These are phyloP conservation scores for Cryptosporidium ubiquitum DNA, from an alignment of 169 alveolate species.

Conservation along the genomic window DNA sequence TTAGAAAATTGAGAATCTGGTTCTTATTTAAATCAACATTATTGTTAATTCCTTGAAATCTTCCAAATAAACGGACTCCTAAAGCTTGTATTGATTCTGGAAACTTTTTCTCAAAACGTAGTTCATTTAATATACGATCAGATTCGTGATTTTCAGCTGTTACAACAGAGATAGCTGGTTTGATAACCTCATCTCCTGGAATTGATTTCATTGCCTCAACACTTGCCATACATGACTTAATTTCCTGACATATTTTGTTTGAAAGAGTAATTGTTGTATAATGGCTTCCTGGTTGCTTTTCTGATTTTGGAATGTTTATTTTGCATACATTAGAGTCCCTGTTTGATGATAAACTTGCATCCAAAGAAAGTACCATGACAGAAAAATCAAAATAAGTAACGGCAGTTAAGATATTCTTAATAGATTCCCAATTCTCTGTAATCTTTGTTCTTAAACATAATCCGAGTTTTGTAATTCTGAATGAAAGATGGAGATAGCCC, in stretches of 20 bases:
- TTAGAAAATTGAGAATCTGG: not conserved
- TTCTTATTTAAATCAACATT: constrained; percentile 13
- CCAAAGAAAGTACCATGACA: constrained; percentile 11
- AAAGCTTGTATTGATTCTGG: constrained; percentile 21
- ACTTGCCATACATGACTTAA: constrained; percentile 32
- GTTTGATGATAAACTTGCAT: not conserved
- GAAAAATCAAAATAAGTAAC: constrained; percentile 61
- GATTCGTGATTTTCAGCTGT: constrained; percentile 71
- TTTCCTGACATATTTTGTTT: not conserved
- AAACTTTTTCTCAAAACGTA: not conserved
- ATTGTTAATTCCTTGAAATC: constrained; percentile 37
- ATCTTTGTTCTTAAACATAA: constrained; percentile 56
- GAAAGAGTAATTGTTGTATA: not conserved
- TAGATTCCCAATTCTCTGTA: constrained; percentile 8
- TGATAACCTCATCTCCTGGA: constrained; percentile 48
- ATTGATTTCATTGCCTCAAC: constrained; percentile 60
- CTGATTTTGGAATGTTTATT: constrained; percentile 18
- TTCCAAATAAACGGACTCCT: constrained; percentile 37
- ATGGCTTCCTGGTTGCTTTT: not conserved
- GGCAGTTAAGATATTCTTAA: not conserved
- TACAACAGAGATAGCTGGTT: constrained; percentile 66
- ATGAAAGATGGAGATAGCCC: constrained; percentile 58
- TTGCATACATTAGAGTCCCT: not conserved
- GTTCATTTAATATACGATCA: constrained; percentile 8
- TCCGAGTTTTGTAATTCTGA: constrained; percentile 44